These are phyloP conservation scores for Stemphylium beticola DNA, from an alignment of 2,329 filamentous ascomycete species.

Conservation along the genomic window DNA sequence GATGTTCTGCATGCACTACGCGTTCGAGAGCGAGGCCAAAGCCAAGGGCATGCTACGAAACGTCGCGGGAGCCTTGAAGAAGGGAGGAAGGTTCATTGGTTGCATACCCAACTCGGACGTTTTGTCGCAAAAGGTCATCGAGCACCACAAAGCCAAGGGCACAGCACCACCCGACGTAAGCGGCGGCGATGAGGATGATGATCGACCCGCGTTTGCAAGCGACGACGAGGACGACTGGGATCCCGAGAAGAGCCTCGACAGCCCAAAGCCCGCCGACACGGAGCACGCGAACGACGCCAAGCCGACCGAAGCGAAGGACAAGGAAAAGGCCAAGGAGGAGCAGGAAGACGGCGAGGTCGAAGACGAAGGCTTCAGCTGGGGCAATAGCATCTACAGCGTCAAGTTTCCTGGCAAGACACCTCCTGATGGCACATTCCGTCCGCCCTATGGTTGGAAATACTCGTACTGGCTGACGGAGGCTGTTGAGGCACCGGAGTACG, in stretches of 20 bases:
- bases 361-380: conserved; percentile 72
- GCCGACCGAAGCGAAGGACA: conserved; percentile 31
- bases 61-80: conserved; percentile 86
- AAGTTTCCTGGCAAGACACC: conserved; percentile 85
- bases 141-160: conserved; percentile 68
- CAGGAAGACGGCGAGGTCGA: conserved; percentile 55
- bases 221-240: conserved; percentile 53
- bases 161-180: conserved; percentile 48
- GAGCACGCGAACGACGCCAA: conserved; percentile 41
- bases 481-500: conserved; percentile 95
- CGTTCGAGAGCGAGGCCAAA: conserved; percentile 90
- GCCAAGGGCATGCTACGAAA: conserved; percentile 92
- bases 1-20: conserved; percentile 99
- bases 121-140: conserved; percentile 77
- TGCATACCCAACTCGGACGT: conserved; percentile 97
- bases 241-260: conserved; percentile 53
- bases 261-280: conserved; percentile 42
- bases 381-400: conserved; percentile 90
- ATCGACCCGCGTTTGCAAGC: conserved; percentile 45
- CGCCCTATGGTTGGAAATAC: conserved; percentile 97
- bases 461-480: conserved; percentile 96
- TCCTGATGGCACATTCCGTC: conserved; percentile 86
- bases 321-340: conserved; percentile 51
- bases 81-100: conserved; percentile 92
- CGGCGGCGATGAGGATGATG: conserved; percentile 35